Conservation (phyloP, 805 yeast species). For the Scheffersomyces ergatensis region DNA sequence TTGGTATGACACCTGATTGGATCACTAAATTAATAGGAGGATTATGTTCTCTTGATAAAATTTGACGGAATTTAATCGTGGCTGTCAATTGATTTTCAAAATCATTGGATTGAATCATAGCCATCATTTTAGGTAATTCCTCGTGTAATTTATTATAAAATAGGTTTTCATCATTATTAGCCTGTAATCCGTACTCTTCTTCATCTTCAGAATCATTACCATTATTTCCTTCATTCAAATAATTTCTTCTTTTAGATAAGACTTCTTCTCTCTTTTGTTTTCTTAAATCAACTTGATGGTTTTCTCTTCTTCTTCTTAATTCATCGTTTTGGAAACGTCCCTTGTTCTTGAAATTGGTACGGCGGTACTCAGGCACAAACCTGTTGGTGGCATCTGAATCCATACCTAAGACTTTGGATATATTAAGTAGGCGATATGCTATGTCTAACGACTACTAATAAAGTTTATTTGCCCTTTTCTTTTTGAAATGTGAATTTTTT, state of each 20-base stretch:
- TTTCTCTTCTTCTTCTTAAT: constrained; percentile 96
- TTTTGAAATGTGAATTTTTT: no score
- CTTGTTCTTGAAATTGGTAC: constrained; percentile 93
- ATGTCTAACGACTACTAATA: no score
- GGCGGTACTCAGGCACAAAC: constrained; percentile 96
- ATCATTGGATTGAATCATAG: constrained; percentile 70
- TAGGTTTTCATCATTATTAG: constrained; percentile 45
- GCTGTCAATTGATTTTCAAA: constrained; percentile 82
- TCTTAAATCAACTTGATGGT: constrained; percentile 93
- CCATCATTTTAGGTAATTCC: constrained; percentile 84
- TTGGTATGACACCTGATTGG: constrained; percentile 90
- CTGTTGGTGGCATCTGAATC: constrained; percentile 74
- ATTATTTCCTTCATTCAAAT: constrained; percentile 36
- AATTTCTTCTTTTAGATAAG: constrained; percentile 88
- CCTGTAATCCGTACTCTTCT: constrained; percentile 24
- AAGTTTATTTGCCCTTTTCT: no score
- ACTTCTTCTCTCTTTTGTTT: constrained; percentile 96
- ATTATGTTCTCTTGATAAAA: constrained; percentile 87
- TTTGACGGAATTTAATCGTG: constrained; percentile 90
- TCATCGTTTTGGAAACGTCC: constrained; percentile 93
- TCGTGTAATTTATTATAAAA: constrained; percentile 41
- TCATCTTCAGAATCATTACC: constrained; percentile 43
- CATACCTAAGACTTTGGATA: no score
- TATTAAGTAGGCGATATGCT: no score
- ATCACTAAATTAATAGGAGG: constrained; percentile 96